phyloP scores from a whole-genome alignment of 192 early-diverging fungal species.

The Allomyces macrogynus region DNA sequence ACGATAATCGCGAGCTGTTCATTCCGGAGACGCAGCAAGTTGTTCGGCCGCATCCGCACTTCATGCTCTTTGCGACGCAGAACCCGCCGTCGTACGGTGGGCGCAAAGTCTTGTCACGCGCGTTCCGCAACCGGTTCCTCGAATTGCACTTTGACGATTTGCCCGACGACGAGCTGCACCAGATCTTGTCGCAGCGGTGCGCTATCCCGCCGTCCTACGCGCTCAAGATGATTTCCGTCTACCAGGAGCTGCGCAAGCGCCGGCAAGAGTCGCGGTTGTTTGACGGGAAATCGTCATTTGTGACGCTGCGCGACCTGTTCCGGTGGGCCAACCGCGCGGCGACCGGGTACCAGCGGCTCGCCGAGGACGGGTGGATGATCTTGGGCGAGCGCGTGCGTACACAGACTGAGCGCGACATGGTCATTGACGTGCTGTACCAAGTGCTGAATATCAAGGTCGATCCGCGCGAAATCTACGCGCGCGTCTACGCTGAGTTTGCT shows the following conservation, averaged over 20 bases:
- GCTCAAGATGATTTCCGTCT: conserved; percentile 62
- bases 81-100: conserved; percentile 99
- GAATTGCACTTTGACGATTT: conserved; percentile 96
- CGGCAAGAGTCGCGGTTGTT: conserved; percentile 74
- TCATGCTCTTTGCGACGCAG: conserved; percentile 98
- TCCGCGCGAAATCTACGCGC: conserved; percentile 40
- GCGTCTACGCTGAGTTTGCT: conserved; percentile 27
- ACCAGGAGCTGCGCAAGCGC: conserved; percentile 50
- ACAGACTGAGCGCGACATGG: conserved; percentile 58
- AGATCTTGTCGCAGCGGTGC: conserved; percentile 68
- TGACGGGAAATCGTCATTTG: conserved; percentile 80
- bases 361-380: conserved; percentile 90
- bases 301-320: conserved; percentile 92
- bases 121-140: conserved; percentile 92
- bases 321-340: conserved; percentile 82
- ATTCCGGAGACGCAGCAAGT: conserved; percentile 90
- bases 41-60: conserved; percentile 80
- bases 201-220: conserved; percentile 74
- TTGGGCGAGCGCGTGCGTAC: conserved; percentile 72
- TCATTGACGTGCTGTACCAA: conserved; percentile 61
- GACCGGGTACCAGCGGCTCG: conserved; percentile 55
- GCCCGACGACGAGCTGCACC: conserved; percentile 74
- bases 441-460: conserved; percentile 51
- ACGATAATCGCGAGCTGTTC: conserved; percentile 91
- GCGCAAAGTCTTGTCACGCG: conserved; percentile 81